phyloP scores from a whole-genome alignment of 2,329 filamentous ascomycete species.

The Myriangium duriaei region DNA sequence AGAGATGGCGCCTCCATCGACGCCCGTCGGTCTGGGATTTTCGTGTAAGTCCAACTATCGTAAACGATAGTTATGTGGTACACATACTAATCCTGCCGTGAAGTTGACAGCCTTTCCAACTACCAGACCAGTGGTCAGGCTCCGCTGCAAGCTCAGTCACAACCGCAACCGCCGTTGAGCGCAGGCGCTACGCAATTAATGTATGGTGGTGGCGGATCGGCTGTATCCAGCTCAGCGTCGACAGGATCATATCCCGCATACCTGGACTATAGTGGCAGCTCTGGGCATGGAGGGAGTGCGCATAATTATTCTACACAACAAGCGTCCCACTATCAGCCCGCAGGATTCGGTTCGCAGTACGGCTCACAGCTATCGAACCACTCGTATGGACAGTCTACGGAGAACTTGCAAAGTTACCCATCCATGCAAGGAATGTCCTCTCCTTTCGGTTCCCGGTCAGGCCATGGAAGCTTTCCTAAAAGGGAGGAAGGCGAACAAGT shows the following conservation, averaged over 20 bases:
- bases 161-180: conserved; percentile 5
- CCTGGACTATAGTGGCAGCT: conserved; percentile 11
- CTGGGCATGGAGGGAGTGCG: conserved; percentile 7
- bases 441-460: too few relatives aligned
- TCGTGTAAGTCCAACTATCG: conserved; percentile 22
- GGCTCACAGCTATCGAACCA: conserved; percentile 2
- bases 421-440: too few relatives aligned
- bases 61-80: too few relatives aligned
- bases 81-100: too few relatives aligned
- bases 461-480: too few relatives aligned
- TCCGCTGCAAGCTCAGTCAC: too few relatives aligned
- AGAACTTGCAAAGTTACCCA: too few relatives aligned
- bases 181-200: not conserved
- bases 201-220: conserved; percentile 1
- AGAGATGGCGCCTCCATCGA: conserved; percentile 12
- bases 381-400: too few relatives aligned
- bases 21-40: conserved; percentile 21
- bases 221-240: conserved; percentile 4
- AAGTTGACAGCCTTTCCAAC: conserved; percentile 10
- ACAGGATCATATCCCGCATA: conserved; percentile 17
- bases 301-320: conserved; percentile 15
- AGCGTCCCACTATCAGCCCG: conserved; percentile 16
- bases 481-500: too few relatives aligned
- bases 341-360: not conserved
- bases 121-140: conserved; percentile 11